These are phyloP conservation scores for Chlorella vulgaris DNA, from an alignment of 139 green algal genomes.

Conservation along the genomic window DNA sequence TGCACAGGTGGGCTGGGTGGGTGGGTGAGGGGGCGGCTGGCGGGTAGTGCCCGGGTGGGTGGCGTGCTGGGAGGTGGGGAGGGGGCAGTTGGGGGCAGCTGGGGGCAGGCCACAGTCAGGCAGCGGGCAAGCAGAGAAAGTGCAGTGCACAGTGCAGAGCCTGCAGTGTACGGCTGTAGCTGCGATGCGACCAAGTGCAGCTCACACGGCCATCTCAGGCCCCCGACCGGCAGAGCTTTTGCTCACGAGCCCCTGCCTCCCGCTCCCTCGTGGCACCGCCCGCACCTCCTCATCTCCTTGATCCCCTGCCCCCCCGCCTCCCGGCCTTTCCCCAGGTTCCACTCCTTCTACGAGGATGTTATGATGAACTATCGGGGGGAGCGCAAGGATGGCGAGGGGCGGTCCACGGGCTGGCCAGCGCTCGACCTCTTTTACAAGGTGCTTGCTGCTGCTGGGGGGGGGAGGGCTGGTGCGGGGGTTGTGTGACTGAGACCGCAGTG, in stretches of 20 bases:
- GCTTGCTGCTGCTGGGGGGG: too few relatives aligned
- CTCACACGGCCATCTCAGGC: too few relatives aligned
- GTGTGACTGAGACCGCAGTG: too few relatives aligned
- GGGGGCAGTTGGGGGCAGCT: too few relatives aligned
- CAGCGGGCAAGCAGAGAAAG: background rate
- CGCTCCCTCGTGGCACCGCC: too few relatives aligned
- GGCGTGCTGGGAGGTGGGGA: too few relatives aligned
- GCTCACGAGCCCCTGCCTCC: too few relatives aligned
- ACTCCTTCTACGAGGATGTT: constrained; percentile 74
- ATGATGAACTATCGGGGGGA: constrained; percentile 62
- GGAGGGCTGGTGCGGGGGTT: too few relatives aligned
- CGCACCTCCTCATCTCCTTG: background rate
- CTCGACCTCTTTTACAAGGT: constrained; percentile 87
- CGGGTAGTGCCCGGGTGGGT: background rate
- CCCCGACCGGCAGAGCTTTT: too few relatives aligned
- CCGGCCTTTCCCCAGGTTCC: constrained; percentile 40
- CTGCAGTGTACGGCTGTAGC: too few relatives aligned
- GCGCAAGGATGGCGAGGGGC: constrained; percentile 54
- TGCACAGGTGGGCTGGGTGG: constrained; percentile 57
- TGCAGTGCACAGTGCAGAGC: background rate
- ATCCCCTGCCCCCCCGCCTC: background rate
- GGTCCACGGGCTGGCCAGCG: constrained; percentile 78
- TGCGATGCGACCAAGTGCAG: too few relatives aligned
- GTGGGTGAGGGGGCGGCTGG: background rate
- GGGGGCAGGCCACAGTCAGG: too few relatives aligned